Evolutionary conservation across 148 eudicot genomes (phyloP).

Genomic region (Heliosperma pusillum): DNA sequence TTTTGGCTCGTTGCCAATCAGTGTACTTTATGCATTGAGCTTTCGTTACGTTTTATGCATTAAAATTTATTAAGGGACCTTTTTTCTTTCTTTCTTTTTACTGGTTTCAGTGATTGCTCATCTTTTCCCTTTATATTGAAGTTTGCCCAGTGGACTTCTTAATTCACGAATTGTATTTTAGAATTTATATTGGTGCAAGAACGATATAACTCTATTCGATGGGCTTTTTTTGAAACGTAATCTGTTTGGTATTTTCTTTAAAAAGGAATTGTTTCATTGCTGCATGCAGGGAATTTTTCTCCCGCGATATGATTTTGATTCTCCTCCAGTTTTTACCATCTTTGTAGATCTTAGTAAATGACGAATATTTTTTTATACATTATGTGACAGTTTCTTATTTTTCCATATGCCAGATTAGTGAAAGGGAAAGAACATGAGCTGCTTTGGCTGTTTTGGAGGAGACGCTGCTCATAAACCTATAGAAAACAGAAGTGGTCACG

Average conservation of each 20-base stretch:
- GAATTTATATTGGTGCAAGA: background rate
- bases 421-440: slow-evolving; percentile 31
- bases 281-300: background rate
- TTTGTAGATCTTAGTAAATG: background rate
- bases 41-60: background rate
- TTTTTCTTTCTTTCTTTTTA: background rate
- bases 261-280: background rate
- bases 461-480: slow-evolving; percentile 18
- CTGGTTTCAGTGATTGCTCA: background rate
- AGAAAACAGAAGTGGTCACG: slow-evolving; percentile 27
- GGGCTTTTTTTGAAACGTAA: no score
- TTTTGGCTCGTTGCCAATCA: background rate
- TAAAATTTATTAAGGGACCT: background rate
- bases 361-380: background rate
- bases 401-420: slow-evolving; percentile 17
- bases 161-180: background rate
- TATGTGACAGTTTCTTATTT: background rate
- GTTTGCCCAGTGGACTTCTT: background rate
- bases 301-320: background rate
- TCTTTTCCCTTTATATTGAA: background rate
- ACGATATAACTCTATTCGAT: background rate
- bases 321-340: background rate
- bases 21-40: background rate
- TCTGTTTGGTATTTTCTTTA: background rate
- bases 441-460: slow-evolving; percentile 40